Evolutionary conservation across 768 basidiomycete species (phyloP).

Genomic region (Tulasnella calospora): DNA sequence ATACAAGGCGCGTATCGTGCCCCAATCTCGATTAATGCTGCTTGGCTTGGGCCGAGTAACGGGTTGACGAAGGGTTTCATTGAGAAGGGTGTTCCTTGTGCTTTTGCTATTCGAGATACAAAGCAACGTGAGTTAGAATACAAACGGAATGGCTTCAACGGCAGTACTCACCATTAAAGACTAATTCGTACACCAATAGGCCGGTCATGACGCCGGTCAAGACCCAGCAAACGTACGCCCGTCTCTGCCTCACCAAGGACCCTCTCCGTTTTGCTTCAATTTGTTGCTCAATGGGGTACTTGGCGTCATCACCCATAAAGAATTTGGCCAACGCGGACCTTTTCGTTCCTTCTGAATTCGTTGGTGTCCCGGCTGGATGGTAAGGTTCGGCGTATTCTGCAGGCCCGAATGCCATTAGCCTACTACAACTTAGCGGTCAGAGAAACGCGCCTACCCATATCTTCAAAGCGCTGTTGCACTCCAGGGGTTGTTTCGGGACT

Average conservation of each 20-base stretch:
- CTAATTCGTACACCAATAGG: constrained; percentile 79
- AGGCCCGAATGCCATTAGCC: neutral
- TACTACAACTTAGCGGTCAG: neutral
- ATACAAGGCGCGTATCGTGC: constrained; percentile 93
- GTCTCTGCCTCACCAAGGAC: constrained; percentile 64
- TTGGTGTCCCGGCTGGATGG: constrained; percentile 29
- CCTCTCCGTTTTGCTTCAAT: constrained; percentile 87
- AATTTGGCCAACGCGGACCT: constrained; percentile 38
- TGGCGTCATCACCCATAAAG: constrained; percentile 21
- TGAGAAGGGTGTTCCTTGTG: constrained; percentile 79
- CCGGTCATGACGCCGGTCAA: constrained; percentile 63
- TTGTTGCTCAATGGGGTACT: constrained; percentile 69
- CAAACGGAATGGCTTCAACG: neutral
- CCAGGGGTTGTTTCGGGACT: constrained; percentile 30
- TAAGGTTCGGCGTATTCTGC: constrained; percentile 63
- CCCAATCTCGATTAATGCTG: constrained; percentile 74
- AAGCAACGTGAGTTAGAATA: neutral
- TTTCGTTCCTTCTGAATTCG: constrained; percentile 32
- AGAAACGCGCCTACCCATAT: constrained; percentile 44
- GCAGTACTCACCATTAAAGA: constrained; percentile 51
- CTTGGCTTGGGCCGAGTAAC: constrained; percentile 85
- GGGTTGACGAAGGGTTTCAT: constrained; percentile 69
- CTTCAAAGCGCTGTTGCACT: constrained; percentile 43
- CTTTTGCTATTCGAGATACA: constrained; percentile 34
- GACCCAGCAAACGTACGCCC: constrained; percentile 71